These are phyloP conservation scores for Globisporangium spinosum DNA, from an alignment of 352 stramenopile species.

Conservation along the genomic window DNA sequence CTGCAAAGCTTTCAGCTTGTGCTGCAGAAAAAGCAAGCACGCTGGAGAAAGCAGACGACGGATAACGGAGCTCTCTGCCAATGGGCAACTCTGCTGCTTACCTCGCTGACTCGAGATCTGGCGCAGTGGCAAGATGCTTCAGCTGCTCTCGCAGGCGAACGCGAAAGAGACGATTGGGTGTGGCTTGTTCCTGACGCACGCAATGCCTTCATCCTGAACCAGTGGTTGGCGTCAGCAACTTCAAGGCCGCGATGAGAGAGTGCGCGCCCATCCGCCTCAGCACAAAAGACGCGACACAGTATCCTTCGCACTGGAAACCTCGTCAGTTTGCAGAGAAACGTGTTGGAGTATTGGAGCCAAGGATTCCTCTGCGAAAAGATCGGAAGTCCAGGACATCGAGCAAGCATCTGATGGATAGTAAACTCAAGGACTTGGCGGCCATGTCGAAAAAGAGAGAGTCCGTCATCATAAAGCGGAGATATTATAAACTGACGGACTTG, in stretches of 20 bases:
- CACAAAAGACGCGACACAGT: not conserved
- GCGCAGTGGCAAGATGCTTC: constrained; percentile 26
- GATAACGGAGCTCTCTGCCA: not conserved
- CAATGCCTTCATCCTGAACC: constrained; percentile 27
- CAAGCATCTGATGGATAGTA: not conserved
- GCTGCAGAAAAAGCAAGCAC: constrained; percentile 20
- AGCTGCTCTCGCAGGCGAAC: constrained; percentile 13
- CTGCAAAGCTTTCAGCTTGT: constrained; percentile 36
- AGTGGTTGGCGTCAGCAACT: constrained; percentile 17
- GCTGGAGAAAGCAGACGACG: constrained; percentile 14
- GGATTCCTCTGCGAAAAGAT: not conserved
- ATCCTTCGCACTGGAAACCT: not conserved
- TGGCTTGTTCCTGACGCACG: constrained; percentile 30
- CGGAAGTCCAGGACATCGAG: not conserved
- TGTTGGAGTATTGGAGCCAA: not conserved
- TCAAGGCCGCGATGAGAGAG: not conserved
- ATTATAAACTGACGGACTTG: not conserved
- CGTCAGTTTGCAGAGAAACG: not conserved
- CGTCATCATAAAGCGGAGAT: not conserved
- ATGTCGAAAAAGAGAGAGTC: not conserved
- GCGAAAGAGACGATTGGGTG: constrained; percentile 17
- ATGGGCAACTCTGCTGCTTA: constrained; percentile 9
- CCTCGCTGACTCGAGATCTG: not conserved
- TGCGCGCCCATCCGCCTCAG: not conserved
- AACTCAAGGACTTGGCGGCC: not conserved